Evolutionary conservation across 768 basidiomycete genomes (phyloP), one percentile per base, ranked within the genome.

Genomic region (Arthromyces matolae): DNA sequence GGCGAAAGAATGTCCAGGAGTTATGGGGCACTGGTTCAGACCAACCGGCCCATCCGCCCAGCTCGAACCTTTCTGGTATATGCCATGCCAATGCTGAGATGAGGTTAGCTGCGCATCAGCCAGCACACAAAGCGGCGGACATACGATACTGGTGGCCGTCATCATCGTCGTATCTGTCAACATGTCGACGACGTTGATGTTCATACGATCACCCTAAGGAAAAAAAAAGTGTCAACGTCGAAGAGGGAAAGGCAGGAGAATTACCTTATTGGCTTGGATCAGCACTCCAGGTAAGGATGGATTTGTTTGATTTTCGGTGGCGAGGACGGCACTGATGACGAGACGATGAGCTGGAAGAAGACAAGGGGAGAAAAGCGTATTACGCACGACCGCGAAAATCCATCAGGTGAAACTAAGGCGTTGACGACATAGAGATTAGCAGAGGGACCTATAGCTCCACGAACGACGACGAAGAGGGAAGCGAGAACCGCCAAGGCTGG

Each of bases 1-100:
- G n/a, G 39, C 13, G 14, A 47, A 47, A 1, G 45, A 31, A 8
- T 39, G 18, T 2, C 27, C 28, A 7, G 45, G 45, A 13, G 37
- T 18, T 12, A 47, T 47, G 5, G 45, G 45, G 8, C 45, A 47
- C 28, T 47, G 45, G 4, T 37, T 47, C 3, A 47, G 7, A 1
- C 35, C 35, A 29, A 37, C 20, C 5, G 45, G 45, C 8, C 45
- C 45, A 16, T 47, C 45, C 6, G 45, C 36, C 45, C 45, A 47
- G 16, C 35, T 23, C 4, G 45, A 22, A 13, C 36, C 36, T 12
- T 18, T 47, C 22, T 47, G 45, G 37, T 29, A 38, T 20, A 47
- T 23, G 1, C 45, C 45, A 16, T 47, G 45, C 45, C 45, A 47
- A 9, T 47, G 45, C 45, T 47, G 18, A 5, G 20, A 46, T 24